phyloP scores from a whole-genome alignment of 371 early-diverging fungal genomes.

The Zopfochytrium polystomum region DNA sequence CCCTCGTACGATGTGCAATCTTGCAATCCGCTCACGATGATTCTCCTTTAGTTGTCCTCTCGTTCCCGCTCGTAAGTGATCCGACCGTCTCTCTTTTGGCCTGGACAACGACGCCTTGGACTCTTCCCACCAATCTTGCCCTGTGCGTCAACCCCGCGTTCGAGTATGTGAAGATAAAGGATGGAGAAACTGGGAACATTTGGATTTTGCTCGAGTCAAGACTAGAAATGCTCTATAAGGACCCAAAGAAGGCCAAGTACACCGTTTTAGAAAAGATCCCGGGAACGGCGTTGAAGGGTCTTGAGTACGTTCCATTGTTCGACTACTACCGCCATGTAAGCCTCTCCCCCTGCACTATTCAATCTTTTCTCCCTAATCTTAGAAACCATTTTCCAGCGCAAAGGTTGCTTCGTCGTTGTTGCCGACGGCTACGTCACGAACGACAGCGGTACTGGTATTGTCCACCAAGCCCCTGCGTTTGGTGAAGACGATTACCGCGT shows the following conservation, averaged over 20 bases:
- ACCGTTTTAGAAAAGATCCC: too few relatives aligned
- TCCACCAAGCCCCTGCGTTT: conserved; percentile 99
- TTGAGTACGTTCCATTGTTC: too few relatives aligned
- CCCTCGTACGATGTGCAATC: neutral
- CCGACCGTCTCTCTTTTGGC: conserved; percentile 80
- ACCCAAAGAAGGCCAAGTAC: too few relatives aligned
- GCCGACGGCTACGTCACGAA: conserved; percentile 94
- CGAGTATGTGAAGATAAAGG: conserved; percentile 90
- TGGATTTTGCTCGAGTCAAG: too few relatives aligned
- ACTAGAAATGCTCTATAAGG: too few relatives aligned
- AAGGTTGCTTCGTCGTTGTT: conserved; percentile 81
- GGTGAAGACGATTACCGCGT: conserved; percentile 99
- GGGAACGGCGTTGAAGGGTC: too few relatives aligned
- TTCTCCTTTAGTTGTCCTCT: conserved; percentile 72
- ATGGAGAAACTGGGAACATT: conserved; percentile 65
- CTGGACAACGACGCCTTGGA: conserved; percentile 99
- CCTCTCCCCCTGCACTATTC: conserved; percentile 41
- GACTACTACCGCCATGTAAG: conserved; percentile 67
- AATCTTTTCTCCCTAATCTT: conserved; percentile 44
- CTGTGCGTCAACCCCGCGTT: too few relatives aligned
- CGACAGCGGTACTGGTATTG: conserved; percentile 99
- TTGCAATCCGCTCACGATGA: too few relatives aligned
- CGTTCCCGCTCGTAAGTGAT: conserved; percentile 89
- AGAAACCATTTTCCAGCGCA: too few relatives aligned
- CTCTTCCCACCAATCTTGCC: conserved; percentile 95